phyloP scores from a whole-genome alignment of 768 basidiomycete genomes.

The Mycena indigotica region DNA sequence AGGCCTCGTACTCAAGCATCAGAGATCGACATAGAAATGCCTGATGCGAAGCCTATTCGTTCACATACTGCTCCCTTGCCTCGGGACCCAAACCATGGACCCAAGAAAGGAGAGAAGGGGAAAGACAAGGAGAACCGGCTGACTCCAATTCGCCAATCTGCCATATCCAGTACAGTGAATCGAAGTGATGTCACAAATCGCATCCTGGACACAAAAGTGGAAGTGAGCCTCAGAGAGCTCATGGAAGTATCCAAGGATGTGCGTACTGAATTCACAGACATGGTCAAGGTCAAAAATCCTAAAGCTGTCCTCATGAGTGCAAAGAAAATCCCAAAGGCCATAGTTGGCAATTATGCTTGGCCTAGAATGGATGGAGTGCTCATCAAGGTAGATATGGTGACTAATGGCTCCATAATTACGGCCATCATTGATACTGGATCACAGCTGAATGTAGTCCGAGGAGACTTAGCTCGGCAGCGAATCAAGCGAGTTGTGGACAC shows the following conservation, averaged over 20 bases:
- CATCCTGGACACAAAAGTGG: not conserved
- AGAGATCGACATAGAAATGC: not conserved
- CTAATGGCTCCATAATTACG: slow-evolving; percentile 3
- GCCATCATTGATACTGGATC: slow-evolving; percentile 31
- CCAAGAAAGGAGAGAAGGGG: not conserved
- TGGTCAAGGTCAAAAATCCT: not conserved
- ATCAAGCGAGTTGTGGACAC: slow-evolving; percentile 20
- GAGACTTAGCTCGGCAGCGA: slow-evolving; percentile 6
- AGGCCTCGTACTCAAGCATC: not conserved
- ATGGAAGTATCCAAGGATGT: slow-evolving; percentile 10
- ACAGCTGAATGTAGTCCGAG: slow-evolving; percentile 25
- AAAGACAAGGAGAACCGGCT: not conserved
- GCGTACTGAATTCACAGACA: slow-evolving; percentile 1
- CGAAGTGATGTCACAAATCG: not conserved
- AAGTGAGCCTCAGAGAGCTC: not conserved
- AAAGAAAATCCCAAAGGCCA: not conserved
- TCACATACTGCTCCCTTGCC: not conserved
- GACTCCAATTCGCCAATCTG: not conserved
- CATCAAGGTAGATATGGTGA: not conserved
- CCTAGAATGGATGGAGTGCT: not conserved
- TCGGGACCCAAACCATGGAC: not conserved
- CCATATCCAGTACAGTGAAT: slow-evolving; percentile 4
- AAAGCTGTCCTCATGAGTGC: not conserved
- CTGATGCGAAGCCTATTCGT: not conserved
- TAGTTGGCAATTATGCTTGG: not conserved